Evolutionary conservation across 352 stramenopile species (phyloP).

Genomic region (Phytophthora kernoviae): DNA sequence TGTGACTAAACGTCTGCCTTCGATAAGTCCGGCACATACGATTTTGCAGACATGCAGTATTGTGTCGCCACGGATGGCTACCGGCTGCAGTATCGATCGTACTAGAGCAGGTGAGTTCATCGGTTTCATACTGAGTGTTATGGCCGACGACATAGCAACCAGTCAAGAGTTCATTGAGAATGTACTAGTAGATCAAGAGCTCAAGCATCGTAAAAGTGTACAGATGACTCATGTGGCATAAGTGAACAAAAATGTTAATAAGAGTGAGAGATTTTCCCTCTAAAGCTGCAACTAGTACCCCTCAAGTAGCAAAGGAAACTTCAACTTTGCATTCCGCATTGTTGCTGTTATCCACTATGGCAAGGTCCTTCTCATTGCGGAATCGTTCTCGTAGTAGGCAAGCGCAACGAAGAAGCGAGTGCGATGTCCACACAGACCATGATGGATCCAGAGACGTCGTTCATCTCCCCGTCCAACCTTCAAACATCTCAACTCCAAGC

Average conservation of each 20-base stretch:
- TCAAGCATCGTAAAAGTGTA: conserved; percentile 3
- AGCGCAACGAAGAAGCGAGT: not conserved
- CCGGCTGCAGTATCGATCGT: conserved; percentile 12
- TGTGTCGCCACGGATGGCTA: conserved; percentile 38
- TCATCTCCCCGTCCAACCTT: not conserved
- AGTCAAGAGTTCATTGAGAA: conserved; percentile 49
- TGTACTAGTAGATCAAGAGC: conserved; percentile 18
- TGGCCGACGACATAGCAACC: conserved; percentile 24
- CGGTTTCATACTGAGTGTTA: conserved; percentile 35
- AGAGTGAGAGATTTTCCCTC: conserved; percentile 2
- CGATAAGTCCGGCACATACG: conserved; percentile 20
- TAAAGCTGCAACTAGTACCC: conserved; percentile 1
- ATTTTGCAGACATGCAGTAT: conserved; percentile 49
- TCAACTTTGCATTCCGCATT: conserved; percentile 4
- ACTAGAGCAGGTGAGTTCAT: conserved; percentile 26
- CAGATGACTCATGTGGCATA: not conserved
- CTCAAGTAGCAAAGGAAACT: conserved; percentile 8
- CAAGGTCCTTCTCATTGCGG: conserved; percentile 2
- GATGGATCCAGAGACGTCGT: not conserved
- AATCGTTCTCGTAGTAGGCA: not conserved
- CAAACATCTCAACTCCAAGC: no score
- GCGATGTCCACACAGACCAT: conserved; percentile 1
- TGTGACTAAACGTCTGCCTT: conserved; percentile 36
- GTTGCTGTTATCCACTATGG: not conserved
- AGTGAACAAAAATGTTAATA: not conserved